Base-by-base conservation (phyloP, 768 basidiomycete species). In the Tylopilus rubrobrunneus region DNA sequence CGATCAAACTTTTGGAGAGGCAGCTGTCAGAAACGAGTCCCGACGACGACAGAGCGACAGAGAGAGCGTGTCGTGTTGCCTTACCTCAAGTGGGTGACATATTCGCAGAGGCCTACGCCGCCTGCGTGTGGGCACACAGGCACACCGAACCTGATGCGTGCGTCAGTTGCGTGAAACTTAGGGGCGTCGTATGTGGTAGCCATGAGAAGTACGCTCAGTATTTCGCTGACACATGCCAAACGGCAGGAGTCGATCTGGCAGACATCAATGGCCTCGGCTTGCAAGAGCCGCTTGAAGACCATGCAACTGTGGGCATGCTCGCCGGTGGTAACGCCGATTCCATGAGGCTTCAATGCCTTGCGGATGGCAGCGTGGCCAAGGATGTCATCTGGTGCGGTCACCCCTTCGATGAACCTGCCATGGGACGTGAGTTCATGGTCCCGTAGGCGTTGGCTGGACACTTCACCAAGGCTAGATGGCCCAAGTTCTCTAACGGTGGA, bases 241-340 rank as follows among this genome's bases (percentile, higher is more conserved):
- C 95, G 83, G 73, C 95, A 97, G 21, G 91, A 90, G 72, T 98
- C 95, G 63, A 98, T 94, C 67, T 98, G 95, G 59, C 84, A 87
- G 27, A 97, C 95, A 62, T 98, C 95, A 66, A 98, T 92, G 5
- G 95, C 94, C 28, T 92, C 84, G 1, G 87, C 86, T 65, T 96
- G 93, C 17, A 98, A 76, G 17, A 98, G 79, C 68, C 98, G 95
- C 74, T 98, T 98, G 82, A 98, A 98, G 27, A 92, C 82, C 80
- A 96, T 93, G 56, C 93, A 83, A 72, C 97, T 98, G 69, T 98
- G 95, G 5, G 92, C 93, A 63, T 98, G 95, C 71, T 98, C 95
- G 44, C 95, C 95, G 0, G 95, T 98, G 10, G 95, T 95, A 33
- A 98, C 95, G 36, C 92, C 92, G 57, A 98, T 94, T 0, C 87